Conservation (phyloP, 306 rosid genomes). For the Prunus mume region DNA sequence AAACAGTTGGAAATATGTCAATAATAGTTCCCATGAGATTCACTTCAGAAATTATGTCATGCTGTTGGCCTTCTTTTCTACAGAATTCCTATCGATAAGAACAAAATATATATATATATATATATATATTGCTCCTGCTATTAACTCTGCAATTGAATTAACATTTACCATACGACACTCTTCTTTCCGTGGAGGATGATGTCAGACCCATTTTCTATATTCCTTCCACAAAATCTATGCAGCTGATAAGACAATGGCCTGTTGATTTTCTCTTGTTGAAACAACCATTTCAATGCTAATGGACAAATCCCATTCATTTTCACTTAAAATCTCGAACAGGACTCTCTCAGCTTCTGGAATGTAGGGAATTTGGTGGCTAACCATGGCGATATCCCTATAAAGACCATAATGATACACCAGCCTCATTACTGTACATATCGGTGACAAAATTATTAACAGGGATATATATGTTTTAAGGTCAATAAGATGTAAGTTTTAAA, state of each 20-base stretch:
- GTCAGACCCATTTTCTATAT: slow-evolving; percentile 32
- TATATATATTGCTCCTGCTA: slow-evolving; percentile 46
- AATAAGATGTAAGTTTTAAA: too few species aligned
- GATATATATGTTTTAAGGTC: too few species aligned
- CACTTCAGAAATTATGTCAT: slow-evolving; percentile 45
- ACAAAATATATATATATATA: slow-evolving; percentile 45
- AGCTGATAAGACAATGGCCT: slow-evolving; percentile 57
- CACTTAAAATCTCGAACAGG: slow-evolving; percentile 55
- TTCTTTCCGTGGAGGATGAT: slow-evolving; percentile 27
- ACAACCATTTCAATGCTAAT: slow-evolving; percentile 78
- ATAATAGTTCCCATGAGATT: slow-evolving; percentile 52
- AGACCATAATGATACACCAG: slow-evolving; percentile 44
- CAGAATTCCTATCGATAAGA: slow-evolving; percentile 57
- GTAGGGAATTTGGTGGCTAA: slow-evolving; percentile 52
- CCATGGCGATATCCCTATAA: slow-evolving; percentile 32
- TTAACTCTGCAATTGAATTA: slow-evolving; percentile 62
- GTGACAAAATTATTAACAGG: neutral
- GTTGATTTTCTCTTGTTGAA: slow-evolving; percentile 70
- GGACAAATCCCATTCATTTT: slow-evolving; percentile 62
- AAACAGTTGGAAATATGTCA: slow-evolving; percentile 47
- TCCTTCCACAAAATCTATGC: slow-evolving; percentile 44
- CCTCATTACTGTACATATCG: slow-evolving; percentile 44
- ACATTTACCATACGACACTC: slow-evolving; percentile 34
- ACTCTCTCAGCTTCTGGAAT: slow-evolving; percentile 65
- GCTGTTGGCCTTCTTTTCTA: slow-evolving; percentile 51